Evolutionary conservation across 2,329 filamentous ascomycete species (phyloP), one percentile per base, ranked within the genome.

Genomic region (Fusarium concolor): DNA sequence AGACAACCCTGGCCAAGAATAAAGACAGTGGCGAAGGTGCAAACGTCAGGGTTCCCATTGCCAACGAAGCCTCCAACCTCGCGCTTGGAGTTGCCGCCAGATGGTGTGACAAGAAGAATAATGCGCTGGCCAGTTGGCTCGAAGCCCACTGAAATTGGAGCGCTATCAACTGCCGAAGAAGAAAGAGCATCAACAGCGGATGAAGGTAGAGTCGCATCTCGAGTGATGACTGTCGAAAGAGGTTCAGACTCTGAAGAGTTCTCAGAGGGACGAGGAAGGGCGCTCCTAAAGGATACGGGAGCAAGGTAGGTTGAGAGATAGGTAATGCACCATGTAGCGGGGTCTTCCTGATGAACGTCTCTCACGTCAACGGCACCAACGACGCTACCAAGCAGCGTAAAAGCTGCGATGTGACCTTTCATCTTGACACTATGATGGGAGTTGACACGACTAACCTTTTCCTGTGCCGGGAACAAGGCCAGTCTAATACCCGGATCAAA

Each of bases 51-150:
- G 1, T 39, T 59, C 2, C n/a, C 38, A 0, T 49, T 10, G 5
- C 56, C 56, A 3, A 59, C 52, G 3, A 58, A 59, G 2, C 56
- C 52, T 5, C 53, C 53, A 14, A 45, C 7, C 10, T 59, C 35
- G 5, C 56, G 56, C 8, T 49, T 57, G 10, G 28, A 49, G 20
- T 31, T 38, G 6, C 15, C 52, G 1, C 33, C 17, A 0, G 41
- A 33, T 6, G 52, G 41, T 12, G 3, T 20, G 6, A 57, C 8
- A 1, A 37, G 41, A 10, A 59, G 29, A 5, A 58, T 59, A 4
- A 58, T 24, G 5, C 56, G 41, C 5, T 58, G n/a, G 2, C 41
- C 22, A 0, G 10, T n/a, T 5, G 56, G 35, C 4, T 17, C 56
- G 5, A 58, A 9, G 6, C 3, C 10, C 1, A 41, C 24, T 1